These are phyloP conservation scores for Seminavis robusta DNA, from an alignment of 108 stramenopile genomes.

Conservation along the genomic window DNA sequence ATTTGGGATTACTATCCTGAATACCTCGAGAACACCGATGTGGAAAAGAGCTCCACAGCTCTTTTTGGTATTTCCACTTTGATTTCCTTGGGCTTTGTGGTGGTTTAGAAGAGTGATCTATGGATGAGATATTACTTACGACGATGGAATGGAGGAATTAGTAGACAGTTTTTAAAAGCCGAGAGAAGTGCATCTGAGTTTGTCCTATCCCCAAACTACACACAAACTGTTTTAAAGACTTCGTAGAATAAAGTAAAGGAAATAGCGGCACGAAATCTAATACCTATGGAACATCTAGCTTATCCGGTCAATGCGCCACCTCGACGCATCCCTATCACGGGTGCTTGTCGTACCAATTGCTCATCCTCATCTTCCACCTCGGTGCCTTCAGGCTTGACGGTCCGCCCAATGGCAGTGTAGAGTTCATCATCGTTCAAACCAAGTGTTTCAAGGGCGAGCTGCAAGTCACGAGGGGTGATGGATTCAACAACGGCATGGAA, in stretches of 20 bases:
- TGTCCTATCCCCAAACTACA: too few relatives aligned
- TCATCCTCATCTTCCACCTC: constrained; percentile 47
- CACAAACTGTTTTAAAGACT: too few relatives aligned
- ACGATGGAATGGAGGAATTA: too few relatives aligned
- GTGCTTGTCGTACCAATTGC: constrained; percentile 64
- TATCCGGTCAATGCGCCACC: constrained; percentile 78
- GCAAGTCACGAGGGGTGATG: constrained; percentile 85
- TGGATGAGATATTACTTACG: too few relatives aligned
- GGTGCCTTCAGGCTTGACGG: constrained; percentile 60
- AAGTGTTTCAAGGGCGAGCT: constrained; percentile 74
- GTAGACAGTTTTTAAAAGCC: too few relatives aligned
- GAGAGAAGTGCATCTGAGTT: too few relatives aligned
- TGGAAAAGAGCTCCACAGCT: constrained; percentile 65
- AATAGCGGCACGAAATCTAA: too few relatives aligned
- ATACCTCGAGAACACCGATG: constrained; percentile 57
- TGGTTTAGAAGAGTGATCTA: constrained; percentile 45
- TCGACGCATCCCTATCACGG: constrained; percentile 84
- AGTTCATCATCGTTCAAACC: constrained; percentile 74
- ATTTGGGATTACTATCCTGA: constrained; percentile 76
- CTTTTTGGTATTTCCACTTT: constrained; percentile 55
- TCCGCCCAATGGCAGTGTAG: constrained; percentile 83
- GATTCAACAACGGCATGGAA: constrained; percentile 86
- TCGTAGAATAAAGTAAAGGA: too few relatives aligned
- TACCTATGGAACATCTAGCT: background rate
- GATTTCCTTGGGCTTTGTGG: constrained; percentile 41